Evolutionary conservation across 805 yeast species (phyloP).

Genomic region (Metschnikowia kunwiensis): DNA sequence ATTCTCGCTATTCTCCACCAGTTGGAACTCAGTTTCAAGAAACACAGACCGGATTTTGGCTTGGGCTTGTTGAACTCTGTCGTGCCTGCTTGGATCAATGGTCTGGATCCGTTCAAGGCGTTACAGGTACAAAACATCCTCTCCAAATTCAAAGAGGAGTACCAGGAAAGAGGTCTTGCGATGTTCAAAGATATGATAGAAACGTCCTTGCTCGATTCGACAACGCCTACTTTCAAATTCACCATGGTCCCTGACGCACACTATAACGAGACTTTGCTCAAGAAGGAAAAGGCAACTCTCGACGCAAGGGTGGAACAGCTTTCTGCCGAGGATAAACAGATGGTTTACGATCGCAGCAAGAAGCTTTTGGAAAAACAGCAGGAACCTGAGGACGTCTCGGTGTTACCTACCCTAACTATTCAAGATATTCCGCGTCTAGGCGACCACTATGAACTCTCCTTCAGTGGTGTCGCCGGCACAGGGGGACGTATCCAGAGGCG

Average conservation of each 20-base stretch:
- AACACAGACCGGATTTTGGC: constrained; percentile 89
- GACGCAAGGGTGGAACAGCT: constrained; percentile 41
- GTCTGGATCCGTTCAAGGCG: constrained; percentile 67
- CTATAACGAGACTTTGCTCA: constrained; percentile 48
- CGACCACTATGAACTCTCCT: constrained; percentile 30
- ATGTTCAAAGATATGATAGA: constrained; percentile 61
- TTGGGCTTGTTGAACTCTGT: constrained; percentile 67
- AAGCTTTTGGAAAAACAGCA: constrained; percentile 61
- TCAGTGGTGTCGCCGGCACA: constrained; percentile 27
- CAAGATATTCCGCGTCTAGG: constrained; percentile 67
- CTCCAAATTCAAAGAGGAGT: constrained; percentile 58
- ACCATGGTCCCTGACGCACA: constrained; percentile 68
- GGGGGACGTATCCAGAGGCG: constrained; percentile 43
- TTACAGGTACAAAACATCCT: constrained; percentile 65
- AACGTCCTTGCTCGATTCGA: constrained; percentile 45
- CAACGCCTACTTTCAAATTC: constrained; percentile 60
- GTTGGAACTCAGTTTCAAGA: constrained; percentile 76
- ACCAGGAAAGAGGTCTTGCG: constrained; percentile 43
- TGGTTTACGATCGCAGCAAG: constrained; percentile 59
- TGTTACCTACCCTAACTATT: constrained; percentile 74
- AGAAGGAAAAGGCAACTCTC: constrained; percentile 58
- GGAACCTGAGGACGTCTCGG: constrained; percentile 66
- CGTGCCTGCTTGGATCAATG: constrained; percentile 84
- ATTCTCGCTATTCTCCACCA: constrained; percentile 89
- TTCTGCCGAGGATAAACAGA: constrained; percentile 52